Evolutionary conservation across 768 basidiomycete genomes (phyloP), one percentile per base, ranked within the genome.

Genomic region (Rhodotorula paludigena): DNA sequence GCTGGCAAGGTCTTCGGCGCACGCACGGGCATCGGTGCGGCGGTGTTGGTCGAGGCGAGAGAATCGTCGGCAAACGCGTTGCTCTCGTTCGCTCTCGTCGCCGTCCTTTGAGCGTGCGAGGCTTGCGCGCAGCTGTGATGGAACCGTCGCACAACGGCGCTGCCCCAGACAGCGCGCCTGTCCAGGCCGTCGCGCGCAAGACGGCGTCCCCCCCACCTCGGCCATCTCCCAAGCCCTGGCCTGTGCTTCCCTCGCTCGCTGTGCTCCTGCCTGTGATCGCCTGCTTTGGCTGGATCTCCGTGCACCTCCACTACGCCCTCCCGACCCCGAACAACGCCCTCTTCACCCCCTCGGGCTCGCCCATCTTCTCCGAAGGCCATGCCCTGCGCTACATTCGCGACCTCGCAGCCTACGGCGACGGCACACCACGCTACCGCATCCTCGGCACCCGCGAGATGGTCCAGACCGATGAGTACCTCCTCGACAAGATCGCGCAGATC

Each of bases 371-470:
- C 56, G 75, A 76, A 51, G 23, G 25, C 1, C 20, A 58, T 10
- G 75, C 63, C 18, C 59, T 66, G 77, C 68, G 32, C 44, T 66
- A 62, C 73, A 76, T 64, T 69, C 72, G 55, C 47, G 75, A 51
- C 76, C 77, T 48, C 73, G 77, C 68, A 20, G 64, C 38, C 6
- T 64, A 74, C 62, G 51, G 52, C 10, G 91, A 92, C 76, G 86
- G 84, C 10, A 90, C 92, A 53, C 93, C 71, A 6, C 39, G 92
- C 3, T 97, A 86, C 79, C 83, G 94, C 55, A 96, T 89, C 0
- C 53, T 94, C 16, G 94, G 94, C 1, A 92, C 92, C 1, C 82
- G 82, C 39, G 92, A 97, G 77, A 91, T 94, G 79, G 88, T 89
- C 0, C 77, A 85, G 35, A 91, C 88, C 7, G 92, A 96, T 73